phyloP scores from a whole-genome alignment of 441 rosid genomes.

The Eruca vesicaria region DNA sequence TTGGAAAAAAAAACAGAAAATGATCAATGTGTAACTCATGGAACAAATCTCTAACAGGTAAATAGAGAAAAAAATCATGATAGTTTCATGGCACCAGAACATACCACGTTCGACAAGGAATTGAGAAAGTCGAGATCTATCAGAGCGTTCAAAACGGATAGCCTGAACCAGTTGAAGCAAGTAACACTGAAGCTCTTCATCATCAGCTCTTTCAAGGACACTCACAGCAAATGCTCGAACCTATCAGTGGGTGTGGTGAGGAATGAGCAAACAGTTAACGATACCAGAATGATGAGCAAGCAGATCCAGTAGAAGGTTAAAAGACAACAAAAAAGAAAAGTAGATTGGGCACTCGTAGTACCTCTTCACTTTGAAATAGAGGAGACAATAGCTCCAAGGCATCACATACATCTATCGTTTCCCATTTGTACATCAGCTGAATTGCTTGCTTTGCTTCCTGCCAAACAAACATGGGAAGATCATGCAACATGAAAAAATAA shows the following conservation, averaged over 20 bases:
- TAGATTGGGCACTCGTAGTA: slow-evolving; percentile 30
- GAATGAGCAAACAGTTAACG: slow-evolving; percentile 14
- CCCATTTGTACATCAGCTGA: slow-evolving; percentile 93
- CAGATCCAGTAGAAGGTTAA: not conserved
- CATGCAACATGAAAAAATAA: slow-evolving; percentile 27
- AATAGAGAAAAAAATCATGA: slow-evolving; percentile 8
- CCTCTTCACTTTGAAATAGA: slow-evolving; percentile 97
- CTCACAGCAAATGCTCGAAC: slow-evolving; percentile 99
- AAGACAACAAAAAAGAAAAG: slow-evolving; percentile 7
- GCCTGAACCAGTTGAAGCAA: slow-evolving; percentile 99
- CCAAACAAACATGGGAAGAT: slow-evolving; percentile 33
- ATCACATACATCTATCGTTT: slow-evolving; percentile 91
- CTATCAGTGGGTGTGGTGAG: slow-evolving; percentile 46
- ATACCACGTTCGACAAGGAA: slow-evolving; percentile 94
- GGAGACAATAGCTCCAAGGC: slow-evolving; percentile 97
- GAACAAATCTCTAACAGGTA: slow-evolving; percentile 2
- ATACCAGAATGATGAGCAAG: slow-evolving; percentile 1
- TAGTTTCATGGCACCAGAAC: slow-evolving; percentile 34
- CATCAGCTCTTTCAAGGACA: slow-evolving; percentile 98
- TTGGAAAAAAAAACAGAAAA: slow-evolving; percentile 36
- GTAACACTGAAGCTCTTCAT: slow-evolving; percentile 98
- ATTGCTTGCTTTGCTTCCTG: slow-evolving; percentile 99
- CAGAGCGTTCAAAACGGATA: slow-evolving; percentile 95
- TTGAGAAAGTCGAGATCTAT: slow-evolving; percentile 91
- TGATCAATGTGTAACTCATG: slow-evolving; percentile 17